Evolutionary conservation across 1,139 yeast species (phyloP), one percentile per base, ranked within the genome.

Genomic region (Suhomyces bokatorum): DNA sequence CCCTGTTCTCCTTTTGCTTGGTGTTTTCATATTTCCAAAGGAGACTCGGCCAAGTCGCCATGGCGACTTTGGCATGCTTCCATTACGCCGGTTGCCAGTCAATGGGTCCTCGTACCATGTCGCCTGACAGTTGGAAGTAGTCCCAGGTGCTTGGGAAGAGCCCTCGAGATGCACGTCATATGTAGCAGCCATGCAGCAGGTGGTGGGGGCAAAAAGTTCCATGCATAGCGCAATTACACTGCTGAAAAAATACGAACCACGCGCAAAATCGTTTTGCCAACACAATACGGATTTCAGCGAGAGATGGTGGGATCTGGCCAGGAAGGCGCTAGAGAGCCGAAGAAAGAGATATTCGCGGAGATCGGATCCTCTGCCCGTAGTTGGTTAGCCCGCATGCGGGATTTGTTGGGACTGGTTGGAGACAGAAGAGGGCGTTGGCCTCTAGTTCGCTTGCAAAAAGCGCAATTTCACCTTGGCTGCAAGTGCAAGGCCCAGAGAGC

Each of bases 201-300:
- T 26, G 29, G n/a, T 26, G 36, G 24, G 11, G 36, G 26, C 17
- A 27, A n/a, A 34, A 14, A 20, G 17, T 34, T 34, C 36, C 29
- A 34, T 34, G 36, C 36, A 34, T 34, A 27, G 29, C 36, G 28
- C 35, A 24, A 24, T 14, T 22, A 34, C 26, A 33, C 24, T 15
- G 12, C 15, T 6, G 22, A 34, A 34, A 22, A 22, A 34, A 34
- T 34, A 33, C 29, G 17, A 34, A 11, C 29, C 5, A 34, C 13
- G 29, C 28, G n/a, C 30, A 24, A n/a, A n/a, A 9, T 22, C 17
- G 24, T 16, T 3, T 11, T 34, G 22, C 17, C 29, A 35, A 14
- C 10, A 8, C 26, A 22, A 13, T 3, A 13, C 13, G 36, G 13
- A 20, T 26, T 14, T 20, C 4, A 20, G n/a, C 28, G 27, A 32